Evolutionary conservation across 768 basidiomycete species (phyloP).

Genomic region (Ramaria rubella): DNA sequence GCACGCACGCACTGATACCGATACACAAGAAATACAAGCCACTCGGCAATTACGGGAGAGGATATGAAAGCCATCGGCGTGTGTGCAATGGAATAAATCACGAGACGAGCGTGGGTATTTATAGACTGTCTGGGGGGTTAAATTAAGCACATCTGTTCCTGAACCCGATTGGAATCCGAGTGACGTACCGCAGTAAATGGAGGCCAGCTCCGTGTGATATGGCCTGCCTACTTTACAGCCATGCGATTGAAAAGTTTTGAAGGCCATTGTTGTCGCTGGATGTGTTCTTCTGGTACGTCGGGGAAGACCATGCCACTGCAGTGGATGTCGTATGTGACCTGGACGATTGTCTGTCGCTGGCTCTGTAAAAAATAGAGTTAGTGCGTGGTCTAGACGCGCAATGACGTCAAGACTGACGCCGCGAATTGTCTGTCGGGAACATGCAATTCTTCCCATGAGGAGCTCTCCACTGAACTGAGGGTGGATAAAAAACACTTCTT

Average conservation of each 20-base stretch:
- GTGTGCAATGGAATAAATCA: no score
- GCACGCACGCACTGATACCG: no score
- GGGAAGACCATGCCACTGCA: neutral
- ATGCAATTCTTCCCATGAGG: neutral
- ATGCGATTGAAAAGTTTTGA: neutral
- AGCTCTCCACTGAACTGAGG: neutral
- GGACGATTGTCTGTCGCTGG: neutral
- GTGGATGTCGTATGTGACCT: constrained; percentile 6
- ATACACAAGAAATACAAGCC: no score
- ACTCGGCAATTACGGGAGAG: no score
- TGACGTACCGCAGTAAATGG: neutral
- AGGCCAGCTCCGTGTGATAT: neutral
- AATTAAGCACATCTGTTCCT: no score
- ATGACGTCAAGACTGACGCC: neutral
- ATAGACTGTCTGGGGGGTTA: no score
- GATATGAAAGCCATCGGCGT: no score
- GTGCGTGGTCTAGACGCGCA: neutral
- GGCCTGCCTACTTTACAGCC: neutral
- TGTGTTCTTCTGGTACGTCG: constrained; percentile 5
- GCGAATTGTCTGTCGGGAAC: constrained; percentile 5
- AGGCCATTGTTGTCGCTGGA: neutral
- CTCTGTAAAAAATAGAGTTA: neutral
- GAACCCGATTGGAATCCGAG: no score
- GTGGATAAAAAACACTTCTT: neutral
- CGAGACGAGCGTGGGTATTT: no score